phyloP scores from a whole-genome alignment of 257 asterid species.

The Forsythia viridissima region DNA sequence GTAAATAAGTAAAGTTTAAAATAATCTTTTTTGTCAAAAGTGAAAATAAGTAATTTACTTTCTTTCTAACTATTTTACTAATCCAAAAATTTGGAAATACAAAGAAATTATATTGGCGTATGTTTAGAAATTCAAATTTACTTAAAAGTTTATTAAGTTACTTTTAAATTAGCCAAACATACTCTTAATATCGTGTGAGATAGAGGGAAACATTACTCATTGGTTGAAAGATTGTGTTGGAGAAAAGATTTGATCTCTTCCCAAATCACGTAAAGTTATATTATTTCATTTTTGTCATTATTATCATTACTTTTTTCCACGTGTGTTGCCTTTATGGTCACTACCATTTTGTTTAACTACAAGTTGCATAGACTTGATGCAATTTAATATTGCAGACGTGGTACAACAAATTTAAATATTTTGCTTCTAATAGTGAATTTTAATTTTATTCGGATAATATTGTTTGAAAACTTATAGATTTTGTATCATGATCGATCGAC shows the following conservation, averaged over 20 bases:
- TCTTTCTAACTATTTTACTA: neutral
- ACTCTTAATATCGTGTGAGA: neutral
- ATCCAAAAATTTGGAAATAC: no score
- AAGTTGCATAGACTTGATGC: neutral
- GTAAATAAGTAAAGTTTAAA: no score
- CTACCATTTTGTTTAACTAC: neutral
- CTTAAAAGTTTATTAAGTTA: neutral
- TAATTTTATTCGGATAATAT: neutral
- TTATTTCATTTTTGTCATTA: neutral
- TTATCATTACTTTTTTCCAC: neutral
- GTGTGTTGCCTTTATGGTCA: neutral
- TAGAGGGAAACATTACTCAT: neutral
- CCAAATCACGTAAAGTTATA: neutral
- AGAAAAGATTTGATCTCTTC: neutral
- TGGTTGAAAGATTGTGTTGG: neutral
- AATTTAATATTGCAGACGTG: neutral
- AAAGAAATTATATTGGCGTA: neutral
- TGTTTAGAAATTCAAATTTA: no score
- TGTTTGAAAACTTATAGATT: neutral
- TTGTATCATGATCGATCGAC: neutral
- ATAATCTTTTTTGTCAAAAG: no score
- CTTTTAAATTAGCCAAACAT: neutral
- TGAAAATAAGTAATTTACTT: no score
- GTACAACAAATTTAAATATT: neutral
- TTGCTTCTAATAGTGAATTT: neutral